phyloP scores from a whole-genome alignment of 441 rosid species.

The Pelargonium myrrhifolium region DNA sequence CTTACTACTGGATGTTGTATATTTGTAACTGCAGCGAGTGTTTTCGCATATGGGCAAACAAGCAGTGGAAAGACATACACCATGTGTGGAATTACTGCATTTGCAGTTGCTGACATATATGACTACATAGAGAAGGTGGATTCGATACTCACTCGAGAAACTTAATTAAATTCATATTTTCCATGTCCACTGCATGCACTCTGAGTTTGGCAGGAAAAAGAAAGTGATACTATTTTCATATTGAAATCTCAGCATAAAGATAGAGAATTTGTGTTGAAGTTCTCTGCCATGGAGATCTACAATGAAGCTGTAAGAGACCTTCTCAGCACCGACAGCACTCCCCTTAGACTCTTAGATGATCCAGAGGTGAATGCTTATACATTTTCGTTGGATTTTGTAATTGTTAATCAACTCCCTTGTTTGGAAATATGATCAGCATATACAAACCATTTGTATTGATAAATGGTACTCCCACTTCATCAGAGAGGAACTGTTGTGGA shows the following conservation, averaged over 20 bases:
- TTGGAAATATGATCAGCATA: slow-evolving; percentile 2
- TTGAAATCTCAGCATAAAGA: slow-evolving; percentile 52
- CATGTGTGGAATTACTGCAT: slow-evolving; percentile 79
- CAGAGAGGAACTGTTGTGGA: slow-evolving; percentile 92
- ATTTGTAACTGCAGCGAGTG: slow-evolving; percentile 56
- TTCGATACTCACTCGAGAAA: not conserved
- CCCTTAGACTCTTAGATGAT: slow-evolving; percentile 85
- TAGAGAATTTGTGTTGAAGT: slow-evolving; percentile 64
- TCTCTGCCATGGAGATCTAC: slow-evolving; percentile 93
- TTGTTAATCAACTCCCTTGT: not conserved
- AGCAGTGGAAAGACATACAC: slow-evolving; percentile 78
- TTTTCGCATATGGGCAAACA: slow-evolving; percentile 97
- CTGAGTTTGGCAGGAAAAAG: not conserved
- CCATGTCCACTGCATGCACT: not conserved
- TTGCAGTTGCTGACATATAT: slow-evolving; percentile 70
- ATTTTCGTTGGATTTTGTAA: not conserved
- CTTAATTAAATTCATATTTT: not conserved
- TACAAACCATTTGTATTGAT: not conserved
- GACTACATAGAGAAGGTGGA: slow-evolving; percentile 66
- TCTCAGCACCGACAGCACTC: slow-evolving; percentile 51
- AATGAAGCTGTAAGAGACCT: slow-evolving; percentile 92
- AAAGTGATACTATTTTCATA: not conserved
- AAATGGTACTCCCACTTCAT: slow-evolving; percentile 11
- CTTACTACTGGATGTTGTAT: not conserved
- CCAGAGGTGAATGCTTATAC: slow-evolving; percentile 57